Evolutionary conservation across 2,329 filamentous ascomycete genomes (phyloP).

Genomic region (Phoma sp.): DNA sequence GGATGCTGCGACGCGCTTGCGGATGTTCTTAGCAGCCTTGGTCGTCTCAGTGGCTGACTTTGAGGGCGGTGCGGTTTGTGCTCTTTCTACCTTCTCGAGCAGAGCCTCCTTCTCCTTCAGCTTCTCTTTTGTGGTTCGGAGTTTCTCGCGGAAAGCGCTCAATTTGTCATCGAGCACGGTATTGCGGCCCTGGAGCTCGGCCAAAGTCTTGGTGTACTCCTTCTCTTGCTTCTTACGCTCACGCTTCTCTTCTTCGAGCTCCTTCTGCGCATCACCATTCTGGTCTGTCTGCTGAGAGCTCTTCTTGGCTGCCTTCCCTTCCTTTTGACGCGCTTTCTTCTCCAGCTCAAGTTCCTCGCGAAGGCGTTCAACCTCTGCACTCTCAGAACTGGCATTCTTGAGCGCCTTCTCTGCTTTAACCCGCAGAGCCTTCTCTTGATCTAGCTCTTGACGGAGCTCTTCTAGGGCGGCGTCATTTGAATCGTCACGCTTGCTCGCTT

Average conservation of each 20-base stretch:
- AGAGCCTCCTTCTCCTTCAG: constrained; percentile 69
- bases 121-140: constrained; percentile 73
- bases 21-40: constrained; percentile 49
- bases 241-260: constrained; percentile 59
- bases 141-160: constrained; percentile 71
- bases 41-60: constrained; percentile 36
- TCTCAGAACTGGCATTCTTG: constrained; percentile 38
- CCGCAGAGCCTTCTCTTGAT: constrained; percentile 50
- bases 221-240: constrained; percentile 61
- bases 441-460: constrained; percentile 46
- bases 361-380: constrained; percentile 38
- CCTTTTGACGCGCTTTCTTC: constrained; percentile 37
- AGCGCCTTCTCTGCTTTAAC: constrained; percentile 40
- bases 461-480: constrained; percentile 40
- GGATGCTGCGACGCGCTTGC: constrained; percentile 52
- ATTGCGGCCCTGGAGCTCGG: constrained; percentile 67
- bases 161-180: constrained; percentile 74
- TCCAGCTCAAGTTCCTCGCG: constrained; percentile 53
- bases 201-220: constrained; percentile 61
- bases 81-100: constrained; percentile 53
- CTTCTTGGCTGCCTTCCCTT: constrained; percentile 45
- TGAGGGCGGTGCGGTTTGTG: constrained; percentile 47
- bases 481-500: constrained; percentile 47
- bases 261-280: constrained; percentile 56
- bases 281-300: constrained; percentile 51